Base-by-base conservation (phyloP, 1,284 basidiomycete genomes). In the Ganoderma lingzhi region DNA sequence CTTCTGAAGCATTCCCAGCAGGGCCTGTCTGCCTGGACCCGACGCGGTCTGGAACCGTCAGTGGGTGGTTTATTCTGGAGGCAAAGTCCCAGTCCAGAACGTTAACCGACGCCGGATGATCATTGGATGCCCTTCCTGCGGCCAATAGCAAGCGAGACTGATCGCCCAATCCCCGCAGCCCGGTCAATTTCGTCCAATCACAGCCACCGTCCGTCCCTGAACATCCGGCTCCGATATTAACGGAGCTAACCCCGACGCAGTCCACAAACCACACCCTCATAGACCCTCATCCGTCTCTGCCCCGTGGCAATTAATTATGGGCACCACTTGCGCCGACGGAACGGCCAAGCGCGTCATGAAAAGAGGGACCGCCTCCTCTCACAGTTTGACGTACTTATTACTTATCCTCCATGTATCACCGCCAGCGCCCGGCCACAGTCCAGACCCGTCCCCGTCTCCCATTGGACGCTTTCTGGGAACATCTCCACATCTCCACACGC, bases 111-210 rank as follows among this genome's bases (percentile, higher is more conserved):
- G 45, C n/a, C 10, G 19, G 35, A n/a, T 17, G 45, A 8, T 3
- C 0, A 32, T 56, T 56, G 53, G 28, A 32, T 6, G 17, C 3
- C 2, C 10, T 4, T 0, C 6, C 53, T 56, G 28, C 30, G 17
- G 30, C 53, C 53, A 56, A 56, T 56, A 6, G 30, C 53, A 55
- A 17, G 5, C 30, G 12, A 9, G 0, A 19, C 12, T 32, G 53
- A 56, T 30, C 32, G 32, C 9, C 64, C 63, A 56, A 65, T 65
- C 60, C 28, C 19, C 35, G 30, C 32, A n/a, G 19, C 19, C 63
- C 69, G 65, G 65, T 56, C 65, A 61, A 28, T 69, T 69, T 51
- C 41, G 19, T n/a, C 69, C 69, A 70, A 70, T 70, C 69, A 37
- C 65, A 42, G 62, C 60, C 48, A 5, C 28, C 39, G 39, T 6